Evolutionary conservation across 2,329 filamentous ascomycete species (phyloP), one percentile per base, ranked within the genome.

Genomic region (Chaetomiaceae sp.): DNA sequence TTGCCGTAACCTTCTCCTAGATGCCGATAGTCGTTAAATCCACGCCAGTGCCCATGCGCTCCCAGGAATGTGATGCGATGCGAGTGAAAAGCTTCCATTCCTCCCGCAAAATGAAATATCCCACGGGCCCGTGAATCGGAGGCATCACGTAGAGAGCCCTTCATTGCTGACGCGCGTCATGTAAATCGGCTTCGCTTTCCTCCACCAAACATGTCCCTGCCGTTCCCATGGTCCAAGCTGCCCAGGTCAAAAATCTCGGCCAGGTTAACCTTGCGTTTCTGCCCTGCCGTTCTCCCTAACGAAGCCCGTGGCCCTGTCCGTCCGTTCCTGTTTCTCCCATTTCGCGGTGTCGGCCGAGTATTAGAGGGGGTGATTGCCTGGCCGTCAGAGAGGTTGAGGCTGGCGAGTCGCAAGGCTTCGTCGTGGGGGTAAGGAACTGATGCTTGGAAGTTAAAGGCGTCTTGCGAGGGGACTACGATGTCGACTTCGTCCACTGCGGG

Each of bases 211-310:
- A 75, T 66, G 56, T 89, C 85, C 64, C 85, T 86, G 51, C 63
- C 64, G 54, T 64, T 60, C 38, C 80, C 80, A 54, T 79, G 75
- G 29, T 78, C 78, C 46, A 87, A 67, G 58, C 81, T 82, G 48
- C 82, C 81, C 7, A 87, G 73, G 63, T 89, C 86, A 65, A 90
- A 90, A 49, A 90, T 84, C 63, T 91, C 87, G 21, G 82, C 81
- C 62, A 88, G 79, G 61, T 87, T 86, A 61, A 89, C 78, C 62
- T 86, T 81, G 37, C 87, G 79, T 68, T 92, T 92, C 61, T 82
- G 78, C 1, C 87, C 87, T 8, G 85, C 81, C 6, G 81, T 83
- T 54, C 78, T 78, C 4, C 83, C 82, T 8, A 88, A 70, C 7
- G 64, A 51, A 43, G 67, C 62, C 41, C 60, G 46, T 36, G 58